Evolutionary conservation across 2,329 filamentous ascomycete species (phyloP).

Genomic region (Monilinia polystroma): DNA sequence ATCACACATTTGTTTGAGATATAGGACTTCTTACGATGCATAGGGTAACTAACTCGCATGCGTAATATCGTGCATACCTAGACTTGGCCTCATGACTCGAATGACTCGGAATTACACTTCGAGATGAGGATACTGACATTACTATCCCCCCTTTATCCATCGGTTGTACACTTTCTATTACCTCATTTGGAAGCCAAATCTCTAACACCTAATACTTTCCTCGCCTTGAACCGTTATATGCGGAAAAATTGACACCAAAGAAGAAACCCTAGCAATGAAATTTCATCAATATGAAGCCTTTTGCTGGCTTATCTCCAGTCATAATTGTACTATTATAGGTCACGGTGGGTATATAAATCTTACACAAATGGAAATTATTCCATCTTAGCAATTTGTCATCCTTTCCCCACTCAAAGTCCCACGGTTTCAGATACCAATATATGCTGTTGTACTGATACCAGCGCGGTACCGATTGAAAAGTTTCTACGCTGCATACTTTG

Average conservation of each 20-base stretch:
- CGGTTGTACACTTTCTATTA: background rate
- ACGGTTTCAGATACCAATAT: background rate
- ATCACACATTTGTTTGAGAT: background rate
- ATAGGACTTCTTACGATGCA: background rate
- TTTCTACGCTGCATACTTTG: background rate
- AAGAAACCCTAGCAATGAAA: background rate
- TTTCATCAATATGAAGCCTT: background rate
- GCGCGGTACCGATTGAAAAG: background rate
- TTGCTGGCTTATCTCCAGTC: background rate
- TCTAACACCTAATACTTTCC: background rate
- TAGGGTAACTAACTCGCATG: background rate
- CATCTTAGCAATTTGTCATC: constrained; percentile 1
- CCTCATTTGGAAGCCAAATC: background rate
- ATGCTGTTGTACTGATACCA: background rate
- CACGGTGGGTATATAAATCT: background rate
- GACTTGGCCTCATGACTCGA: background rate
- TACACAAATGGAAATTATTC: background rate
- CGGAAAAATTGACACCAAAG: background rate
- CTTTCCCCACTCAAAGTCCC: background rate
- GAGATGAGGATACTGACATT: background rate
- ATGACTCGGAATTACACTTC: background rate
- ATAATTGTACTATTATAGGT: background rate
- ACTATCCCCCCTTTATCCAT: background rate
- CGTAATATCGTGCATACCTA: background rate
- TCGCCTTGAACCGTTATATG: background rate